phyloP scores from a whole-genome alignment of 257 asterid species.

The Cinchona pubescens region DNA sequence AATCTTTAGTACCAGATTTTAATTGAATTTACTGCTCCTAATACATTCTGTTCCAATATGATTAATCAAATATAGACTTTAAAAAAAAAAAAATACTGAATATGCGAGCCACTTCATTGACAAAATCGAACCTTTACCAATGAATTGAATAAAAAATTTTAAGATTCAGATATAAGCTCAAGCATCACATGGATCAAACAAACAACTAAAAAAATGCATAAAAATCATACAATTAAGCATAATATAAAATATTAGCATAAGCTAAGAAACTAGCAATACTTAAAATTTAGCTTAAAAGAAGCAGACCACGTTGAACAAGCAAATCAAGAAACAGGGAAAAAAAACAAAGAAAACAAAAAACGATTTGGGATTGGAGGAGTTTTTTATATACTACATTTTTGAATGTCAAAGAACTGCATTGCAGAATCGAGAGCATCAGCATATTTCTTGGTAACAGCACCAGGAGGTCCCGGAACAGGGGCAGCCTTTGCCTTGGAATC shows the following conservation, averaged over 20 bases:
- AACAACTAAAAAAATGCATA: neutral
- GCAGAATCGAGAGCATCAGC: constrained; percentile 65
- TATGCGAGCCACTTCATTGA: neutral
- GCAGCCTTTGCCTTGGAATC: constrained; percentile 43
- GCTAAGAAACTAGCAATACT: too few relatives aligned
- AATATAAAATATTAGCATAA: too few relatives aligned
- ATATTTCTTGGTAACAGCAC: constrained; percentile 47
- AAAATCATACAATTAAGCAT: neutral
- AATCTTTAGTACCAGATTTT: neutral
- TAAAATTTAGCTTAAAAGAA: neutral
- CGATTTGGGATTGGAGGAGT: neutral
- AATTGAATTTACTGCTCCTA: neutral
- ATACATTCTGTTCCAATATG: neutral
- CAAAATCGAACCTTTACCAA: neutral
- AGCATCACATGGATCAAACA: constrained; percentile 3
- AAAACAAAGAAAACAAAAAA: neutral
- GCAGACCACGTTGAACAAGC: neutral
- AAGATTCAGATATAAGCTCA: neutral
- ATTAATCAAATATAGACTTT: neutral
- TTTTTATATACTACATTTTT: constrained; percentile 68
- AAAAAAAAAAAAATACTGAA: neutral
- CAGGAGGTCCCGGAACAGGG: constrained; percentile 80
- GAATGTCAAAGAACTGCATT: constrained; percentile 79
- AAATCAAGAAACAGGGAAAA: neutral
- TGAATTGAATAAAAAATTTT: neutral